Evolutionary conservation across 352 stramenopile genomes (phyloP).

Genomic region (Globisporangium parvum): DNA sequence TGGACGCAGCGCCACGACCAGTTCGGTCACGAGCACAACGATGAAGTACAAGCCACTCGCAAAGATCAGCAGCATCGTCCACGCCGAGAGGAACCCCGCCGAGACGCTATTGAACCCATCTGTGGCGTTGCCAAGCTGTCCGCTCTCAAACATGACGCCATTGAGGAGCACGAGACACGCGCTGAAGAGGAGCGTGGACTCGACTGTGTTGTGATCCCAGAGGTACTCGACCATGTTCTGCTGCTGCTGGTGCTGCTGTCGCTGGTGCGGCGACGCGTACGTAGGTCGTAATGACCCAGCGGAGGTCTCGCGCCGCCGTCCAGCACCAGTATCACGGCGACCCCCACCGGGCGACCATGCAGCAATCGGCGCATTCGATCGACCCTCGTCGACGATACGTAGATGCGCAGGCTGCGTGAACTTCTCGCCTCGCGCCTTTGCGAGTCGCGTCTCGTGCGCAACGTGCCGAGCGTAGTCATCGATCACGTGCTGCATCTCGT

Average conservation of each 20-base stretch:
- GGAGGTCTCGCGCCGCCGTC: background rate
- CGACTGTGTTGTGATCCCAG: slow-evolving; percentile 79
- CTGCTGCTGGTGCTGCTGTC: slow-evolving; percentile 30
- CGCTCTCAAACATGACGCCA: slow-evolving; percentile 64
- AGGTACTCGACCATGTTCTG: slow-evolving; percentile 53
- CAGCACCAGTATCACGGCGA: no score
- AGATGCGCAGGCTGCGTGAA: slow-evolving; percentile 51
- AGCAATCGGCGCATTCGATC: slow-evolving; percentile 5
- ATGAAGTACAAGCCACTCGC: slow-evolving; percentile 54
- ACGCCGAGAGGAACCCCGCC: slow-evolving; percentile 39
- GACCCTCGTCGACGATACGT: slow-evolving; percentile 19
- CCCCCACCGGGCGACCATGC: slow-evolving; percentile 22
- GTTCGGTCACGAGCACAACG: slow-evolving; percentile 54
- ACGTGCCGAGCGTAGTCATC: slow-evolving; percentile 49
- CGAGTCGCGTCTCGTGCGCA: slow-evolving; percentile 39
- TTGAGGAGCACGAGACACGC: slow-evolving; percentile 58
- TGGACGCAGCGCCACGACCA: slow-evolving; percentile 52
- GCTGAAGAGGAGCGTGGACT: slow-evolving; percentile 64
- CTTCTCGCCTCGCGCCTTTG: slow-evolving; percentile 45
- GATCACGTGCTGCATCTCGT: slow-evolving; percentile 50
- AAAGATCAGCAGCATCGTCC: slow-evolving; percentile 51
- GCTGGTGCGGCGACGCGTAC: slow-evolving; percentile 11
- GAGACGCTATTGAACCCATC: slow-evolving; percentile 39
- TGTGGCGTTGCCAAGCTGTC: slow-evolving; percentile 33
- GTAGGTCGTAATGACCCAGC: no score